Evolutionary conservation across 768 basidiomycete genomes (phyloP).

Genomic region (Astraeus odoratus): DNA sequence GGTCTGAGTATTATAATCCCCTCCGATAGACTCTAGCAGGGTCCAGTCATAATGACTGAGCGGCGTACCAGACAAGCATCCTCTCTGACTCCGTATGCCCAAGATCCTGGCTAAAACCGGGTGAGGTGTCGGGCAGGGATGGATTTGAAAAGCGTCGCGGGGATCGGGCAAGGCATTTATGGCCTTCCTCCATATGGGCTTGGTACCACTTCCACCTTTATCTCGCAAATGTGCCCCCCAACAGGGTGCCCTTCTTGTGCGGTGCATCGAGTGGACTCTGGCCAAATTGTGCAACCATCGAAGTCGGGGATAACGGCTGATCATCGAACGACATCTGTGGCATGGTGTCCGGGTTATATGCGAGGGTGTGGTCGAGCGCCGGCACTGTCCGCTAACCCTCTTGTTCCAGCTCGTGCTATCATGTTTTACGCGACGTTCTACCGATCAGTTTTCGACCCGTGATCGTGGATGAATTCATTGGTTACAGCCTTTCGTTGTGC

Average conservation of each 20-base stretch:
- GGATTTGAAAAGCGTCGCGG: constrained; percentile 46
- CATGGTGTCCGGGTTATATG: no score
- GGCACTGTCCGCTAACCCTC: no score
- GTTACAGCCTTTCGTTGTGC: background rate
- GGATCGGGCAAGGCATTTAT: constrained; percentile 34
- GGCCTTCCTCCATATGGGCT: background rate
- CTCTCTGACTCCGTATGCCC: constrained; percentile 23
- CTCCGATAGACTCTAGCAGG: constrained; percentile 55
- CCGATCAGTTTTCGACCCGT: no score
- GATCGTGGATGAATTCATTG: no score
- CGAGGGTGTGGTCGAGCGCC: no score
- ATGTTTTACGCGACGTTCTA: no score
- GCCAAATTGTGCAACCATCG: no score
- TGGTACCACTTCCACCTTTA: background rate
- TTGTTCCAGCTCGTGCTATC: no score
- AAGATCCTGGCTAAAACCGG: constrained; percentile 35
- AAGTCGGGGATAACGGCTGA: no score
- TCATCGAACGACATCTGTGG: no score
- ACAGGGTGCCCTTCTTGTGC: constrained; percentile 7
- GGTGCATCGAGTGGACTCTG: constrained; percentile 6
- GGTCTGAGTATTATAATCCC: constrained; percentile 67
- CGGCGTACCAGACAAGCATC: constrained; percentile 58
- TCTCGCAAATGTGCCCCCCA: background rate
- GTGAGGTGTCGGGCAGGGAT: constrained; percentile 19
- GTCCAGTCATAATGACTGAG: constrained; percentile 47